Conservation (phyloP, 2,329 filamentous ascomycete genomes). For the Colletotrichum caudatum region DNA sequence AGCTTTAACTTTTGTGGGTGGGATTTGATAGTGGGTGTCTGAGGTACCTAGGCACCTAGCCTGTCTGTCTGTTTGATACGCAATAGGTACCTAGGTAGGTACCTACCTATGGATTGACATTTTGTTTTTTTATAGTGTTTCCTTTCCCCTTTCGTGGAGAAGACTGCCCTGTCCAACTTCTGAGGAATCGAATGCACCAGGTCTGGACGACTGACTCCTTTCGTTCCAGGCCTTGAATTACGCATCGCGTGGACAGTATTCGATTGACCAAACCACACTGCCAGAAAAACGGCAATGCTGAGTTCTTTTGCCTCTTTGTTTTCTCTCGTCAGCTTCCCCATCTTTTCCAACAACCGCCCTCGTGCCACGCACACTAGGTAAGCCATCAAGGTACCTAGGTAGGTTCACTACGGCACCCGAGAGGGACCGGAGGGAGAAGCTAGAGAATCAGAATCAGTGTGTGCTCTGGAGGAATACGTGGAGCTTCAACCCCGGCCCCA, state of each 20-base stretch:
- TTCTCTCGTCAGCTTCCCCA: slow-evolving; percentile 10
- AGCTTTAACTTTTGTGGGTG: slow-evolving; percentile 28
- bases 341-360: neutral
- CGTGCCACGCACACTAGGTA: neutral
- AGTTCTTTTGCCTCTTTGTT: neutral
- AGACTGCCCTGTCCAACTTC: slow-evolving; percentile 1
- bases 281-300: slow-evolving; percentile 13
- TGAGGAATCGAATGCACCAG: neutral
- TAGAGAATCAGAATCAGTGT: neutral
- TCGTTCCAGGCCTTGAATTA: slow-evolving; percentile 20
- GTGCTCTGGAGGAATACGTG: slow-evolving; percentile 6
- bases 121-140: neutral
- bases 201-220: slow-evolving; percentile 2
- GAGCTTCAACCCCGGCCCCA: slow-evolving; percentile 28
- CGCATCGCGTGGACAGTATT: slow-evolving; percentile 21
- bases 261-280: slow-evolving; percentile 17
- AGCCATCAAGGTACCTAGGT: neutral
- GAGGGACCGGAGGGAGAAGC: neutral
- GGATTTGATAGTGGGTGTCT: slow-evolving; percentile 16
- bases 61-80: too few relatives aligned
- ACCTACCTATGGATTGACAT: neutral
- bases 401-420: neutral
- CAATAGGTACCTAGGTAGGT: too few relatives aligned
- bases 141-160: neutral
- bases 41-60: too few relatives aligned